Evolutionary conservation across 2,329 filamentous ascomycete genomes (phyloP), one percentile per base, ranked within the genome.

Genomic region (Cordyceps farinosa): DNA sequence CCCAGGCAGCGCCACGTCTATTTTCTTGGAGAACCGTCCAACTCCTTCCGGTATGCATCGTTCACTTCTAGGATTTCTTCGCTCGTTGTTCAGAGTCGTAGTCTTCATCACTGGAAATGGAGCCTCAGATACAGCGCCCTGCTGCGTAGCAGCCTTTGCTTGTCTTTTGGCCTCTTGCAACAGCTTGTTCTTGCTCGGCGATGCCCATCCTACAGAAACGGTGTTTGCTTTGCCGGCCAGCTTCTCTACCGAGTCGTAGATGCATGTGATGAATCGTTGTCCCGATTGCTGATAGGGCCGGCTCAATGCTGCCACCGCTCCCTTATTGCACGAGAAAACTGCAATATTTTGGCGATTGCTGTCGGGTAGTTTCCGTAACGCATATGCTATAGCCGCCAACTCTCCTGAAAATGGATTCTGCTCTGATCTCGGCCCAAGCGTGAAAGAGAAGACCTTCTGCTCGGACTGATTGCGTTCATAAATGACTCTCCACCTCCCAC

Each of bases 391-490:
- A 29, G 65, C 66, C 27, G 64, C 64, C n/a, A 69, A 51, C 48
- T 67, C 64, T 58, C 59, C 61, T 29, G 65, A 67, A 36, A 63
- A 67, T 13, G 65, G 66, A 56, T 67, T 68, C 63, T 68, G 65
- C 54, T 67, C 65, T n/a, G 57, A 62, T 51, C 65, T 67, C 45
- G 50, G 56, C 38, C 65, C 62, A 40, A 67, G 60, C 40, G 62
- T 69, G 44, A 68, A 67, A 42, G 64, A 68, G 55, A 69, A 69
- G 7, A 38, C 38, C 57, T 66, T 55, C 29, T 56, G 38, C 29
- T 47, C 63, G 32, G 32, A 34, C 32, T 34, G 9, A 34, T 9
- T 34, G 32, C 32, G 5, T 34, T 34, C 32, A 9, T 34, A 9
- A 34, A 34, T 34, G 32, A 34, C 32, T 9, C 32, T 9, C 32